Evolutionary conservation across 78 protist genomes (phyloP), one percentile per base, ranked within the genome.

Genomic region (Dictyostelium brefeldianum): DNA sequence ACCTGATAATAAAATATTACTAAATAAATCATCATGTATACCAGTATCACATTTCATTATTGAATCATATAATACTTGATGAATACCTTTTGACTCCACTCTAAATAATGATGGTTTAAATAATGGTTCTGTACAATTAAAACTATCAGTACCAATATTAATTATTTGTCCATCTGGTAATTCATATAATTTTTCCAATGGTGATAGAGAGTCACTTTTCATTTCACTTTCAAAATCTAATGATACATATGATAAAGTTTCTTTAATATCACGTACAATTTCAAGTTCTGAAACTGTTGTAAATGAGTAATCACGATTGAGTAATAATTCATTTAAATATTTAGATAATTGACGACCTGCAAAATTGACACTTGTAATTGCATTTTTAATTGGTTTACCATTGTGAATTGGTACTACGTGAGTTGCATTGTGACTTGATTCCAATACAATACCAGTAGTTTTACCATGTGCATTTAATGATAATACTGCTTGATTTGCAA

Each of bases 401-500:
- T 36, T 2, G 2, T 36, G 2, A 36, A 36, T 36, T 36, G 99
- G 99, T 20, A 95, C 97, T 36, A 78, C 18, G 59, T 93, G 89
- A 2, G 97, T 80, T 36, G 91, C 98, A 27, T 96, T 96, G 7
- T 94, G 91, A 3, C 97, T 97, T 36, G 93, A 78, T 59, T 95
- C 96, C 9, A 97, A 22, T 1, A 97, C 95, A 41, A 94, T 31
- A 15, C 99, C 99, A 50, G 98, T 96, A 41, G 94, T 74, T 3
- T 85, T 62, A 36, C 99, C 99, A 18, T 95, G 73, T 17, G 99
- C 98, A 84, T 96, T 89, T 83, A 95, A 29, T 29, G 95, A 89
- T 43, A 95, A 7, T n/a, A 69, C 94, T n/a, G 97, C 90, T 89
- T 92, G 97, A 56, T 91, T 15, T 0, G 27, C 53, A 20, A 80